phyloP scores from a whole-genome alignment of 83 land plant species.

The Picea engelmannii region DNA sequence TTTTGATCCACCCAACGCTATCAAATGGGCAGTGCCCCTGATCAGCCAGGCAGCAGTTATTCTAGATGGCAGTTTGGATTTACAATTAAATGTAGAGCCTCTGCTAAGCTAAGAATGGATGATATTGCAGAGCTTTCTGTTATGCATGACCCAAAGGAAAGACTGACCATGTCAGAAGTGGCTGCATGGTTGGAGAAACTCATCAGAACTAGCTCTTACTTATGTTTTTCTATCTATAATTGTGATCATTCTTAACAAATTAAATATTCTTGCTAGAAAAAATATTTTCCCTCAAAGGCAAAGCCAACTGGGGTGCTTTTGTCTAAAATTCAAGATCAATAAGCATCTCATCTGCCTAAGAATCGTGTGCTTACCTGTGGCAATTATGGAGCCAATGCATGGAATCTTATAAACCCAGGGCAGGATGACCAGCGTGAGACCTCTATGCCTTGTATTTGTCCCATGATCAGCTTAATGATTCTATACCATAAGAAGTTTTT shows the following conservation, averaged over 20 bases:
- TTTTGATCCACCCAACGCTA: constrained; percentile 37
- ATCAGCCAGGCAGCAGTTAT: constrained; percentile 38
- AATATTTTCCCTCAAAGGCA: too few species aligned
- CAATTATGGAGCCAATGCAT: too few species aligned
- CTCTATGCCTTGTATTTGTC: constrained; percentile 67
- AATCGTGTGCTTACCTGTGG: too few species aligned
- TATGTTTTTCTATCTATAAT: too few species aligned
- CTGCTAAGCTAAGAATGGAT: constrained; percentile 56
- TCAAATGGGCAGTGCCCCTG: constrained; percentile 59
- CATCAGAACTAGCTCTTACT: constrained; percentile 28
- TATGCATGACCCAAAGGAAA: constrained; percentile 37
- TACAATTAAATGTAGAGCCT: constrained; percentile 65
- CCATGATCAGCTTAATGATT: constrained; percentile 55
- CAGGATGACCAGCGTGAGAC: constrained; percentile 8
- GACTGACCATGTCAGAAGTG: constrained; percentile 55
- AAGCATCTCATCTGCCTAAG: too few species aligned
- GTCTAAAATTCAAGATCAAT: too few species aligned
- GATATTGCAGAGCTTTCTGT: constrained; percentile 65
- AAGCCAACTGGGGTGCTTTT: too few species aligned
- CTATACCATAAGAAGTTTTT: constrained; percentile 56
- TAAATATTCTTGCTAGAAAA: too few species aligned
- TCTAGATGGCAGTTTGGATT: constrained; percentile 41
- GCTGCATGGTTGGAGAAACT: constrained; percentile 50
- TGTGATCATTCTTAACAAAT: too few species aligned
- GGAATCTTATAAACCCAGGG: too few species aligned